Base-by-base conservation (phyloP, 2,329 filamentous ascomycete genomes). In the Penicillium polonicum region DNA sequence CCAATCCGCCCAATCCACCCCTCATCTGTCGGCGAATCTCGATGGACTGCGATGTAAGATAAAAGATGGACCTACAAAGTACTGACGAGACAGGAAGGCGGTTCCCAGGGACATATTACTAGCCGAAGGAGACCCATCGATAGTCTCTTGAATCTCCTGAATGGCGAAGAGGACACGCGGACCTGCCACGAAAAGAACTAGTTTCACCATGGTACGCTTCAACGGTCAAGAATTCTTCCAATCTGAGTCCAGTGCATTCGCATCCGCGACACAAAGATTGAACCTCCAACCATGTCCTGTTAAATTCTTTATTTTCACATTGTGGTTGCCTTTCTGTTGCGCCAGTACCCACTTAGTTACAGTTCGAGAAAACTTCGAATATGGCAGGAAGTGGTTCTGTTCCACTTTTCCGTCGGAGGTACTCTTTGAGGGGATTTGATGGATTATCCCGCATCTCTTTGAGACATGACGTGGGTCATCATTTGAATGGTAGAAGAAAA, bases 281-380 rank as follows among this genome's bases (percentile, higher is more conserved):
- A 46, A 13, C 12, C 2, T 21, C 19, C 5, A 44, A 44, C 43
- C 19, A 10, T 21, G 29, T 19, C 10, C 9, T 33, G 8, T 46
- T 46, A 17, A 17, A 33, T 23, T 10, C 21, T 4, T 3, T n/a
- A 27, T 23, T 4, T 42, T 17, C 4, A 13, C 1, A 44, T 29
- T n/a, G 23, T 29, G 23, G 17, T 31, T 51, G 25, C 25, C 19
- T 44, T 9, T 51, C 19, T 33, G 7, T 42, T 43, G 15, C 21
- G 31, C 9, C 29, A 25, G 23, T 55, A n/a, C 39, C 39, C 46
- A 44, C 46, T 46, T 31, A 25, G 27, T 17, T 55, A 35, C 25
- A 19, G 35, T 58, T 52, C 39, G 48, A 60, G 54, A 58, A 50
- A 58, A 50, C 36, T 46, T 48, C 45, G 13, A 60, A 29, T 50